Base-by-base conservation (phyloP, 1,139 yeast genomes). In the Debaryomyces subglobosus region DNA sequence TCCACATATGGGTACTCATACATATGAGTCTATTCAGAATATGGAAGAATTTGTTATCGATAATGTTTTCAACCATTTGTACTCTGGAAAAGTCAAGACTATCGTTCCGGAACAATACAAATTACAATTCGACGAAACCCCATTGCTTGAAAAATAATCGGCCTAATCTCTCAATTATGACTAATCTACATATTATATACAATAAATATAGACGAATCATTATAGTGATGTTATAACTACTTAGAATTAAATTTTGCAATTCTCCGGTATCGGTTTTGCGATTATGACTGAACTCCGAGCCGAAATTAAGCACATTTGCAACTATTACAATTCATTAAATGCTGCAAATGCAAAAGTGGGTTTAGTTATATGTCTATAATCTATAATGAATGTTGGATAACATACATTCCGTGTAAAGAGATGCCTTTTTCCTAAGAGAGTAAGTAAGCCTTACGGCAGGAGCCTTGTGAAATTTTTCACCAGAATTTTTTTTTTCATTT, bases 1-100 rank as follows among this genome's bases (percentile, higher is more conserved):
- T 56, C 96, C 96, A 16, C 96, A 90, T 63, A 82, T 87, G 85
- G 96, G 96, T 27, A 89, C 96, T 0, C 84, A 81, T 63, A 76
- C 94, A 2, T 64, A 67, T 41, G 87, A 83, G 61, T 81, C 88
- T 2, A 71, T 79, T 45, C 62, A 66, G 49, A 78, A 78, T 59
- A 79, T 85, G 84, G 87, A 84, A 65, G 72, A 68, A 50, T 79
- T 80, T 62, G 81, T 77, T 12, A 69, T 82, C 43, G 74, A 73
- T 37, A 81, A 81, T 55, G 77, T 79, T 13, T 62, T 60, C 34
- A 60, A 63, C 32, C 78, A 65, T 51, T 61, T 83, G 45, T 60
- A 68, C 33, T 79, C 84, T 0, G 94, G 94, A 9, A 82, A 77
- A 57, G 87, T 87, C 6, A 68, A 77, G 52, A 72, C 86, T 0